Evolutionary conservation across 2,329 filamentous ascomycete species (phyloP), one percentile per base, ranked within the genome.

Genomic region (Diplodia intermedia): DNA sequence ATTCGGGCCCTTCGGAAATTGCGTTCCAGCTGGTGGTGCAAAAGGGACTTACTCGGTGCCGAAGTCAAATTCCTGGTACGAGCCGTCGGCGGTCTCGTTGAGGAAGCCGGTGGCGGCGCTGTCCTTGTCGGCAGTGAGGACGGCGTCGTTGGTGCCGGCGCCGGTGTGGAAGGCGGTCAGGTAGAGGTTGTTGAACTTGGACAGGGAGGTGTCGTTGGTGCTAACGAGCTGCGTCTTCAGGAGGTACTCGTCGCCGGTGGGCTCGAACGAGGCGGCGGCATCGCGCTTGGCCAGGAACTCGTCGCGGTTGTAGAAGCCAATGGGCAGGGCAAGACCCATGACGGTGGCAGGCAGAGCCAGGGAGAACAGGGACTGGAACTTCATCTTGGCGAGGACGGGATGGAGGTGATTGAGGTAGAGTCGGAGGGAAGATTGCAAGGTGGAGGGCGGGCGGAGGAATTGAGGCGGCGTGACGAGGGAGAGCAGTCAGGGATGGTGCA

Each of bases 81-180:
- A 43, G 23, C 33, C 57, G 20, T 53, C 65, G 33, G 65, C n/a
- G 33, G 69, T 66, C 38, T 53, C 54, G 61, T 70, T 70, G 33
- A 68, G 66, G 66, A 68, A 70, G 12, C 33, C 69, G 40, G 52
- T 50, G 26, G 40, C 52, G 26, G 53, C 60, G 36, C 8, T 23
- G 12, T 20, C n/a, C 43, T 49, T 47, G 53, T 47, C 26, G 43
- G 54, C 9, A 14, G 40, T 38, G 54, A 70, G 52, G 53, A 70
- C 55, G 29, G 66, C 68, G 61, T 68, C 66, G 66, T 68, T 68
- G 53, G 57, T 52, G 55, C 61, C 66, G 29, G 69, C 69, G 47
- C 69, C 69, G 23, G 67, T 70, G 66, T 68, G 69, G 43, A 55
- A 68, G 23, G 69, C 62, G 29, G 52, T 40, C 20, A 70, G 47